Evolutionary conservation across 108 stramenopile species (phyloP), one percentile per base, ranked within the genome.

Genomic region (Skeletonema tropicum): DNA sequence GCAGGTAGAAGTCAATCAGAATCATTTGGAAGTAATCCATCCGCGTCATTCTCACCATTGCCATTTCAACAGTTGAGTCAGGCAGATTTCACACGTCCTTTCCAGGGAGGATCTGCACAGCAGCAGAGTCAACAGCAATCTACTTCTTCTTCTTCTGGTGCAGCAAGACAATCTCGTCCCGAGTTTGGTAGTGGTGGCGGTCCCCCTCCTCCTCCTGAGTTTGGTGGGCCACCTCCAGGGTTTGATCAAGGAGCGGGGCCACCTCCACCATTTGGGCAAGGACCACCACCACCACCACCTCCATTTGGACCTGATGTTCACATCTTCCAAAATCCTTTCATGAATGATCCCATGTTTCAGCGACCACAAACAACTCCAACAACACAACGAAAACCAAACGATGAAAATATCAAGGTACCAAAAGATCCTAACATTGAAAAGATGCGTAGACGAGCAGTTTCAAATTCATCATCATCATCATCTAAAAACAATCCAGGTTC

Each of bases 271-370:
- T 49, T 49, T 49, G 48, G 48, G 5, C 48, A 49, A 49, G 48
- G 2, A 5, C 42, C 42, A 23, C 52, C 52, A 52, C 49, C 49
- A 23, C n/a, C n/a, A 1, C 48, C 48, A 6, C 52, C 52, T 5
- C 52, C 52, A 55, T 55, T 55, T 25, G 52, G 52, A 6, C 23
- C 52, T 23, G 52, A 55, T 10, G 23, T 55, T 9, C 52, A 55
- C 52, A 55, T 55, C 25, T 55, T 55, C 23, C 52, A 55, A 55
- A 55, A 55, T 55, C 52, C 52, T 55, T 55, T 55, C 23, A 55
- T 55, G 52, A 55, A 55, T 9, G 52, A 55, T 23, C 52, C 52
- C 52, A 55, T 55, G 52, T 55, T 55, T 55, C 52, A 55, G 21
- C 4, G 25, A 23, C 52, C 52, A n/a, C 52, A 23, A 10, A 23